Evolutionary conservation across 2,329 filamentous ascomycete genomes (phyloP), one percentile per base, ranked within the genome.

Genomic region (Rugonectria rugulosa): DNA sequence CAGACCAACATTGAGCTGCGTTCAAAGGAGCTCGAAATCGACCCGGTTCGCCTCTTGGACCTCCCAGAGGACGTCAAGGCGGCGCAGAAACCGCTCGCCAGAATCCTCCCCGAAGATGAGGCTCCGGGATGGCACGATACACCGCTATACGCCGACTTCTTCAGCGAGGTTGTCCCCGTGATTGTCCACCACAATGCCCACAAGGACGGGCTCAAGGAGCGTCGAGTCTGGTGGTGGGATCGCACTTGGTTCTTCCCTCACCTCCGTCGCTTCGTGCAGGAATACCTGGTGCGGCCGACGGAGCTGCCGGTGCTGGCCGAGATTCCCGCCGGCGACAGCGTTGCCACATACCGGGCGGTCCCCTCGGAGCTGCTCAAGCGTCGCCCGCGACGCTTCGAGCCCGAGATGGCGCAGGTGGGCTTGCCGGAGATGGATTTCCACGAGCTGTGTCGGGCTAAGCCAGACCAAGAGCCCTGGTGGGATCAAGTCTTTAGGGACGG

Each of bases 211-310:
- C 40, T 46, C 1, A 60, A 66, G 45, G 45, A 47, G 2, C 56
- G 63, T 1, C 45, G 60, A 3, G 37, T 32, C 6, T 43, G 48
- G 10, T 65, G 60, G 63, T 63, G 63, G 61, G 40, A 62, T 26
- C 40, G 41, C 7, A 67, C 57, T 1, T 67, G 62, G 65, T 65
- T 48, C 38, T 67, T 65, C 6, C 62, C 62, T 0, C 48, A 65
- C 6, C 52, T 65, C 0, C 52, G 62, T 1, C 24, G 53, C 1
- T 55, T 63, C 0, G 4, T 59, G 4, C 17, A 43, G 3, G n/a
- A 20, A 1, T 56, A 55, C 9, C 29, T 67, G 54, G 56, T 19
- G 20, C 27, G 1, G 11, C 52, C 2, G n/a, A 19, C 3, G 7
- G 41, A 48, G 15, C 26, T 26, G 0, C 14, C 29, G 15, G 19